Percentiles rank a stretch among this genome's conserved stretches.
Evolutionary conservation across 1,139 yeast genomes (phyloP).

Genomic region (Yamadazyma triangularis): DNA sequence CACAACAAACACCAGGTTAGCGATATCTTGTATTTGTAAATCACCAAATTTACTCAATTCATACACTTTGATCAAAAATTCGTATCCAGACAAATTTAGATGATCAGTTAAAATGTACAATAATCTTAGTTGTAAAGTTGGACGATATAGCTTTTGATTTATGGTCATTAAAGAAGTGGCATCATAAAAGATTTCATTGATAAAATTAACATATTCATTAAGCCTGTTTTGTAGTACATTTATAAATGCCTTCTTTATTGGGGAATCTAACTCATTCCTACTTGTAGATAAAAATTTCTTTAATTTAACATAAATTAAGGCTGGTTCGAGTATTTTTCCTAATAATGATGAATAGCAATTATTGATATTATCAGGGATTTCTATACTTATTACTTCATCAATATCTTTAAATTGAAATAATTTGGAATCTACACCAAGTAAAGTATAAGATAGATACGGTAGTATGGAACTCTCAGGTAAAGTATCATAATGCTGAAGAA

Average conservation of each 20-base stretch:
- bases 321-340: slow-evolving; percentile 65
- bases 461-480: slow-evolving; percentile 48
- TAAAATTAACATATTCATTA: slow-evolving; percentile 47
- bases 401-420: slow-evolving; percentile 46
- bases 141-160: slow-evolving; percentile 42
- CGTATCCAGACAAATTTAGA: slow-evolving; percentile 45
- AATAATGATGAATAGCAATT: slow-evolving; percentile 57
- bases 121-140: slow-evolving; percentile 51
- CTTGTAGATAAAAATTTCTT: slow-evolving; percentile 8
- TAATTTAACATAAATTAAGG: slow-evolving; percentile 56
- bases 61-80: slow-evolving; percentile 51
- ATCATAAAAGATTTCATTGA: slow-evolving; percentile 49
- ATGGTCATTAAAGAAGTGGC: slow-evolving; percentile 33
- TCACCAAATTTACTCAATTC: slow-evolving; percentile 64
- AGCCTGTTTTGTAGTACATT: slow-evolving; percentile 54
- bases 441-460: slow-evolving; percentile 57
- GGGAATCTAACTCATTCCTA: slow-evolving; percentile 24
- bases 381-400: slow-evolving; percentile 18
- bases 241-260: slow-evolving; percentile 61
- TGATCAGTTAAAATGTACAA: slow-evolving; percentile 40
- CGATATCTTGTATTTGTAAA: slow-evolving; percentile 36
- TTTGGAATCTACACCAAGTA: slow-evolving; percentile 71
- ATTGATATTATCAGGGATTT: slow-evolving; percentile 51
- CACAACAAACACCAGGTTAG: slow-evolving; percentile 42
- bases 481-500: slow-evolving; percentile 32